Evolutionary conservation across 176 grass and related monocot genomes (phyloP).

Genomic region (Triticum turgidum): DNA sequence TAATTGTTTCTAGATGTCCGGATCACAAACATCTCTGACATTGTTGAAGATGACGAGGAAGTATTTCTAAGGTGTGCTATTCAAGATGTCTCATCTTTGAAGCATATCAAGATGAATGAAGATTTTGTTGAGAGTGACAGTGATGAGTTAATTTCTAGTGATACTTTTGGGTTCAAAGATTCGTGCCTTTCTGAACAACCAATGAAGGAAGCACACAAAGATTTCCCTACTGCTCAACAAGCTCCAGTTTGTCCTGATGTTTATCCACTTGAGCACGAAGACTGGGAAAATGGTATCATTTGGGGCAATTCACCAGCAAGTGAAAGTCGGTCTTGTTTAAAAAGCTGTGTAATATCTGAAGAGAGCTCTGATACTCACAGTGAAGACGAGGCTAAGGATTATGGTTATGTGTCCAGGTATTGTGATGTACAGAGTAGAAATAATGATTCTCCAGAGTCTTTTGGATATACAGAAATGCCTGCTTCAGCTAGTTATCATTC

Average conservation of each 20-base stretch:
- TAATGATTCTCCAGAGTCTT: slow-evolving; percentile 27
- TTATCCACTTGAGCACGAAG: slow-evolving; percentile 86
- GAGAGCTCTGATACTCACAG: slow-evolving; percentile 38
- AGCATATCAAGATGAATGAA: slow-evolving; percentile 42
- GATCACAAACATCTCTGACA: slow-evolving; percentile 50
- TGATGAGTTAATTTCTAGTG: slow-evolving; percentile 53
- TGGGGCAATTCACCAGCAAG: slow-evolving; percentile 88
- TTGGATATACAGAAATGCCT: slow-evolving; percentile 46
- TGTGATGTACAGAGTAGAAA: slow-evolving; percentile 34
- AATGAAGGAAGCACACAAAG: slow-evolving; percentile 59
- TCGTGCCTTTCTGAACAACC: slow-evolving; percentile 68
- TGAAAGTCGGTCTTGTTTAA: slow-evolving; percentile 43
- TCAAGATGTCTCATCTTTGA: slow-evolving; percentile 59
- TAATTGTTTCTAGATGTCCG: slow-evolving; percentile 59
- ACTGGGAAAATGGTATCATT: slow-evolving; percentile 92
- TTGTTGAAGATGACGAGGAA: slow-evolving; percentile 98
- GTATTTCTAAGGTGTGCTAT: slow-evolving; percentile 60
- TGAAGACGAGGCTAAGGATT: slow-evolving; percentile 35
- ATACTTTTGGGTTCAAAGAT: slow-evolving; percentile 41
- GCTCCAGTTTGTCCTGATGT: slow-evolving; percentile 75
- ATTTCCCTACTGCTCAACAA: slow-evolving; percentile 32
- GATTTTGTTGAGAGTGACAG: slow-evolving; percentile 54
- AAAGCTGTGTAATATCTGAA: slow-evolving; percentile 66
- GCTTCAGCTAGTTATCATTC: slow-evolving; percentile 40
- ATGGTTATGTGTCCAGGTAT: slow-evolving; percentile 12